phyloP scores from a whole-genome alignment of 2,329 filamentous ascomycete genomes.

The Geosmithia morbida region DNA sequence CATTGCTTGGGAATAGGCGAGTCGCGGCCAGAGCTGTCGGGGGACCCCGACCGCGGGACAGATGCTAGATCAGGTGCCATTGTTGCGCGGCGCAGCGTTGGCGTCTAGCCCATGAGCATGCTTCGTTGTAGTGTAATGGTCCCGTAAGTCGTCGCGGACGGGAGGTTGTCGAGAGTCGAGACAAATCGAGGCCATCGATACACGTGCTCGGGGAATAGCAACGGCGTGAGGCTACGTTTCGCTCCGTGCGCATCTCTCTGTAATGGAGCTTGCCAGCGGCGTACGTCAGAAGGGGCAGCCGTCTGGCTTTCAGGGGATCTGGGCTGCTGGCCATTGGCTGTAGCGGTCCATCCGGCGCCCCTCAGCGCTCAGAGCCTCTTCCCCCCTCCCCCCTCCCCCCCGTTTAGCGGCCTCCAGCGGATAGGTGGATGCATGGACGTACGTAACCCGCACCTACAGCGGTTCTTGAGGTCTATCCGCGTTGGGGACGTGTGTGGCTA shows the following conservation, averaged over 20 bases:
- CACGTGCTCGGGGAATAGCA: not conserved
- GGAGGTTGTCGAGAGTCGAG: not conserved
- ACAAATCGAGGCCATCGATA: constrained; percentile 7
- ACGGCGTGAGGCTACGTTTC: constrained; percentile 11
- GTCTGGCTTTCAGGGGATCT: not conserved
- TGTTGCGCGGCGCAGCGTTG: constrained; percentile 12
- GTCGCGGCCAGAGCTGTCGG: constrained; percentile 70
- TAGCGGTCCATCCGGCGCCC: not conserved
- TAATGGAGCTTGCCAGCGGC: not conserved
- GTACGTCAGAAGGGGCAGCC: constrained; percentile 1
- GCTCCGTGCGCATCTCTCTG: not conserved
- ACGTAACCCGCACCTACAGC: not conserved
- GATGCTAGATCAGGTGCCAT: constrained; percentile 52
- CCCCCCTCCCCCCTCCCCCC: too few species aligned
- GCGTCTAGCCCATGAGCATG: constrained; percentile 8
- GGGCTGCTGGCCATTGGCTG: not conserved
- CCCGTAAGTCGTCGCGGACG: not conserved
- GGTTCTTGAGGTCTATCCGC: too few species aligned
- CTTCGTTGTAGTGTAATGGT: not conserved
- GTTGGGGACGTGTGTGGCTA: not conserved
- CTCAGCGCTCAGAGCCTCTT: not conserved
- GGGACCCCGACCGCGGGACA: constrained; percentile 49
- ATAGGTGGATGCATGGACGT: not conserved
- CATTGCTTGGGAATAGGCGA: constrained; percentile 64
- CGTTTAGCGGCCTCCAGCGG: not conserved